These are phyloP conservation scores for Bocquillonia castaneifolia DNA, from an alignment of 441 rosid species.

Conservation along the genomic window DNA sequence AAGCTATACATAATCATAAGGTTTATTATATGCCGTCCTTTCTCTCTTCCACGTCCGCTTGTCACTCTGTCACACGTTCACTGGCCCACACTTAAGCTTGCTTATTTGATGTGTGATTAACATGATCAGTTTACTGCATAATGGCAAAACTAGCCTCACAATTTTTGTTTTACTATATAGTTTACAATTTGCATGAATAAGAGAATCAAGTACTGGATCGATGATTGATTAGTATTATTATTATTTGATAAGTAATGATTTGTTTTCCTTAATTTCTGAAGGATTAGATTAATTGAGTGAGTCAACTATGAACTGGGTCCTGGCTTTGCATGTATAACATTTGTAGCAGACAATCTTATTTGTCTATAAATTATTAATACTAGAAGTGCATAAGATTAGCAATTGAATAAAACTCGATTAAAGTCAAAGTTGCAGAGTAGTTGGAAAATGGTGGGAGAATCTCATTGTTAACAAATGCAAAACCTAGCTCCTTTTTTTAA, in stretches of 20 bases:
- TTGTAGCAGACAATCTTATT: conserved; percentile 17
- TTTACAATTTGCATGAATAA: conserved; percentile 17
- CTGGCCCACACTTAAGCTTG: conserved; percentile 23
- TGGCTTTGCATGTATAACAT: conserved; percentile 38
- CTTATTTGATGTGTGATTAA: not conserved
- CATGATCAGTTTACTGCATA: conserved; percentile 5
- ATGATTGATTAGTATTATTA: conserved; percentile 16
- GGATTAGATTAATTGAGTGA: conserved; percentile 2
- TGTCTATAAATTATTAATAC: conserved; percentile 11
- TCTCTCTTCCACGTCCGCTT: conserved; percentile 26
- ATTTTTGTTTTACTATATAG: conserved; percentile 19
- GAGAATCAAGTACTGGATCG: conserved; percentile 19
- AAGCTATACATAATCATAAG: conserved; percentile 20
- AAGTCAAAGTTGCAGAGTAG: conserved; percentile 39
- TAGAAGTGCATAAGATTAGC: conserved; percentile 11
- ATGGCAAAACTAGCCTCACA: conserved; percentile 27
- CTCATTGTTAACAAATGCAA: conserved; percentile 23
- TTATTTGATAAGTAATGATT: conserved; percentile 7
- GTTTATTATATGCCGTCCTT: conserved; percentile 30
- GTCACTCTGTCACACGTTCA: conserved; percentile 16
- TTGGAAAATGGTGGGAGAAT: conserved; percentile 34
- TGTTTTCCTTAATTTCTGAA: not conserved
- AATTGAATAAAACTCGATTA: conserved; percentile 2
- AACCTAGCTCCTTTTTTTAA: conserved; percentile 13
- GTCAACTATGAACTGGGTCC: conserved; percentile 28